Evolutionary conservation across 345 rosid species (phyloP), one percentile per base, ranked within the genome.

Genomic region (Linum lewisii): DNA sequence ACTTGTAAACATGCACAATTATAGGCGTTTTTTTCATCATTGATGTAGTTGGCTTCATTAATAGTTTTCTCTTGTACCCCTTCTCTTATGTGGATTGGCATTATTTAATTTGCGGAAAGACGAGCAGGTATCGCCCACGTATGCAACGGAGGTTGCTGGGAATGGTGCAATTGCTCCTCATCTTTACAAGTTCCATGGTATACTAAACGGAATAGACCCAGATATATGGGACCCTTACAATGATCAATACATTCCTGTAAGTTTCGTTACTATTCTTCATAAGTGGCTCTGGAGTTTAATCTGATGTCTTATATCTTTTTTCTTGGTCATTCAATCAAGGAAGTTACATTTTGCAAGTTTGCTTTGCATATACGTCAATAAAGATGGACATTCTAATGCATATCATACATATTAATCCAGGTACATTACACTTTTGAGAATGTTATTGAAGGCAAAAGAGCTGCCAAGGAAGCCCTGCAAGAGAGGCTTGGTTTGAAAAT

Each of bases 191-290:
- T 86, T 92, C 73, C 86, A 84, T 34, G 98, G 96, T 18, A 92
- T 92, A 75, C 62, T 92, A 63, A 92, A 92, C 57, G 98, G 98
- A 62, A 84, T 92, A 15, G 98, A 92, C 37, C 95, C 86, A 8
- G 95, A 88, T 63, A 92, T 92, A 58, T 92, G 98, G 98, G 96
- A 92, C 77, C 96, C 98, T 25, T 88, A 73, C 72, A 86, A 84
- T 26, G 98, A 92, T 66, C 73, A 69, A 44, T 80, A 78, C 66
- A 64, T 88, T 74, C 96, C 98, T 47, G 96, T 92, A 69, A 80
- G 95, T 70, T 53, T 14, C 24, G n/a, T 51, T 50, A 49, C 1
- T 47, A 38, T 44, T 63, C 18, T 19, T 23, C 37, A 3, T 32
- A 23, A 61, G 11, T 24, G 26, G 14, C 24, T 42, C 60, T 53